Percentiles rank a stretch among this genome's conserved stretches.
Evolutionary conservation across 2,329 filamentous ascomycete species (phyloP).

Genomic region (Monosporascus sp.): DNA sequence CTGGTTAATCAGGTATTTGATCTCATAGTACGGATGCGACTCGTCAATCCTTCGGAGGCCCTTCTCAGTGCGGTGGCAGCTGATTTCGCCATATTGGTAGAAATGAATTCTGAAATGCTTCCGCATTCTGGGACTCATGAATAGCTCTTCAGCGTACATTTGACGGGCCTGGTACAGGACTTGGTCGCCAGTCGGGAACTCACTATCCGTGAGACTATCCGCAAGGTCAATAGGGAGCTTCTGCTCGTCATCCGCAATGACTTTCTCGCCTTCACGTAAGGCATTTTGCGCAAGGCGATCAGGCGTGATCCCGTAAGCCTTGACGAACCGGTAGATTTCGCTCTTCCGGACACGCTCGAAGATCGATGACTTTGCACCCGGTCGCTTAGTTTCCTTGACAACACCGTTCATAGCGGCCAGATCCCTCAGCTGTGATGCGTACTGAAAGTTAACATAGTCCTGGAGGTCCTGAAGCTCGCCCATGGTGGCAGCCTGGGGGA

Average conservation of each 20-base stretch:
- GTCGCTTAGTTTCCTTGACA: conserved; percentile 67
- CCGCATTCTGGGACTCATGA: conserved; percentile 81
- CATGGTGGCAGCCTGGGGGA: conserved; percentile 75
- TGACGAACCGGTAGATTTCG: conserved; percentile 76
- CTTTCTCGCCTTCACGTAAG: conserved; percentile 69
- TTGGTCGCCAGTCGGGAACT: conserved; percentile 70
- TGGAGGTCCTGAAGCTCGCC: conserved; percentile 96
- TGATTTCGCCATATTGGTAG: conserved; percentile 78
- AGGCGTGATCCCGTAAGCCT: conserved; percentile 83
- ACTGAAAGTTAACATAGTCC: conserved; percentile 94
- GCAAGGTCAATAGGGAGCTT: conserved; percentile 82
- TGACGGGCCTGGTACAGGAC: conserved; percentile 76
- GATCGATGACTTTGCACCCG: conserved; percentile 73
- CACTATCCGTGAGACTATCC: conserved; percentile 67
- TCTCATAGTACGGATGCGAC: conserved; percentile 92
- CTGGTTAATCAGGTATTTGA: conserved; percentile 93
- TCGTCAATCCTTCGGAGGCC: conserved; percentile 91
- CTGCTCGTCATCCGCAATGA: conserved; percentile 78
- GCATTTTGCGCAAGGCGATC: conserved; percentile 87
- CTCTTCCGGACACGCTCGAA: conserved; percentile 82
- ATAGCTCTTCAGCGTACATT: conserved; percentile 88
- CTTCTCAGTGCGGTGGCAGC: conserved; percentile 89
- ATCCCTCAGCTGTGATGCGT: conserved; percentile 78
- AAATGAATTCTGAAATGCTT: conserved; percentile 79
- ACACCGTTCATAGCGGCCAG: conserved; percentile 60